A percentile compares a stretch with the other conserved stretches of the same genome.
phyloP scores from a whole-genome alignment of 1,284 basidiomycete species.

The Caloboletus firmus region DNA sequence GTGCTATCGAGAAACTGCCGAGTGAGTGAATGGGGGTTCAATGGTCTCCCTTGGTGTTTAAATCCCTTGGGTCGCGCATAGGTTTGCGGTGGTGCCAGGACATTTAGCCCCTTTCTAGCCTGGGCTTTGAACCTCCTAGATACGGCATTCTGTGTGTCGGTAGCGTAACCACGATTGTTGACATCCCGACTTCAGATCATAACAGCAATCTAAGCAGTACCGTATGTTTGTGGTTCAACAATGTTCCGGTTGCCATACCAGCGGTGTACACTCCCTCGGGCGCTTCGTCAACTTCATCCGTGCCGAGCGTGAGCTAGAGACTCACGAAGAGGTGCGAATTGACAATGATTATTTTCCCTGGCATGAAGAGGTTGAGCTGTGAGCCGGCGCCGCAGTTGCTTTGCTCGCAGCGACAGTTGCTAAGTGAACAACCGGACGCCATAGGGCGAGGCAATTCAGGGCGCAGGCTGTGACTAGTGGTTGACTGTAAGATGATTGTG shows the following conservation, averaged over 20 bases:
- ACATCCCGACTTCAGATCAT: not conserved
- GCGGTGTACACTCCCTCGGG: not conserved
- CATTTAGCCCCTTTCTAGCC: not conserved
- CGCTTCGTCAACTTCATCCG: not conserved
- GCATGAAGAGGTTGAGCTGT: not conserved
- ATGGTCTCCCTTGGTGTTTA: constrained; percentile 4
- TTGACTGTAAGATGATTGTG: not conserved
- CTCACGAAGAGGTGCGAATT: not conserved
- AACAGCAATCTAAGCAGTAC: not conserved
- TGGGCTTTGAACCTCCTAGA: not conserved
- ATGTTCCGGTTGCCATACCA: constrained; percentile 2
- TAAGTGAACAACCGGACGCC: not conserved
- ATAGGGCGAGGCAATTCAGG: not conserved
- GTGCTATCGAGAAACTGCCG: not conserved
- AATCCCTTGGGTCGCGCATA: constrained; percentile 5
- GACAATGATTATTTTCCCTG: too few relatives aligned
- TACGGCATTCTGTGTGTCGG: not conserved
- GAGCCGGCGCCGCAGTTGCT: not conserved
- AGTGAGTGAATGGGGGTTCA: not conserved
- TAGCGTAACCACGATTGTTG: constrained; percentile 3
- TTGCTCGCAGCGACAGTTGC: not conserved
- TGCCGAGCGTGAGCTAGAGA: not conserved
- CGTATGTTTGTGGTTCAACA: not conserved
- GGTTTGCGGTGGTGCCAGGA: constrained; percentile 2
- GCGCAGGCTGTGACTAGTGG: not conserved